These are phyloP conservation scores for Lentinula raphanica DNA, from an alignment of 768 basidiomycete species.

Conservation along the genomic window DNA sequence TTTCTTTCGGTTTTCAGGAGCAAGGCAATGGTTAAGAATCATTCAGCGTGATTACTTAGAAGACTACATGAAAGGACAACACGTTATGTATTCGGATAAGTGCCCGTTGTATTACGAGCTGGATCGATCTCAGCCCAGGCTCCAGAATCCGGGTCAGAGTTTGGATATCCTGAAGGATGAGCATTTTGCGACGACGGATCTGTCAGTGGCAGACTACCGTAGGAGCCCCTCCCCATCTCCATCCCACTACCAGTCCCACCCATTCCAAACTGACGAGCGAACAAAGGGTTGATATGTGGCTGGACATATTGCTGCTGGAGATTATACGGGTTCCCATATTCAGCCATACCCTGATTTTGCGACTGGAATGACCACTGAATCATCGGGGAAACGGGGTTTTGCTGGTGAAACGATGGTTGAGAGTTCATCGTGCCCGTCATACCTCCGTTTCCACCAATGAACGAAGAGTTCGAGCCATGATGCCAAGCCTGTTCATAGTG, in stretches of 20 bases:
- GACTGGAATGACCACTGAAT: slow-evolving; percentile 5
- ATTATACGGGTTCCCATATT: slow-evolving; percentile 1
- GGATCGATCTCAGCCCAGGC: slow-evolving; percentile 11
- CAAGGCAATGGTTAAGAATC: no score
- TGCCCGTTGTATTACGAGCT: background rate
- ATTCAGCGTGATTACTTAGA: no score
- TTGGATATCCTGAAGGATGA: background rate
- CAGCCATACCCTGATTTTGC: background rate
- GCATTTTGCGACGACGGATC: background rate
- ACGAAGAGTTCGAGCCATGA: background rate
- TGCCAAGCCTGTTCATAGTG: background rate
- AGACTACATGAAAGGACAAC: background rate
- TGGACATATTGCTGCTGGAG: slow-evolving; percentile 39
- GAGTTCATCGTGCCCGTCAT: background rate
- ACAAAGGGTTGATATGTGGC: slow-evolving; percentile 81
- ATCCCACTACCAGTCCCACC: slow-evolving; percentile 29
- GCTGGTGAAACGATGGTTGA: slow-evolving; percentile 1
- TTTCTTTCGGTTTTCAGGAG: background rate
- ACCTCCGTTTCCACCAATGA: background rate
- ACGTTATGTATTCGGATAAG: background rate
- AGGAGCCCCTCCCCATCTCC: background rate
- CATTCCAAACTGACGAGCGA: slow-evolving; percentile 58
- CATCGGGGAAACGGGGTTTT: background rate
- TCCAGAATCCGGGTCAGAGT: slow-evolving; percentile 10
- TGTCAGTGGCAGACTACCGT: background rate